Conservation (phyloP, 257 asterid species). For the Echites panduratus region DNA sequence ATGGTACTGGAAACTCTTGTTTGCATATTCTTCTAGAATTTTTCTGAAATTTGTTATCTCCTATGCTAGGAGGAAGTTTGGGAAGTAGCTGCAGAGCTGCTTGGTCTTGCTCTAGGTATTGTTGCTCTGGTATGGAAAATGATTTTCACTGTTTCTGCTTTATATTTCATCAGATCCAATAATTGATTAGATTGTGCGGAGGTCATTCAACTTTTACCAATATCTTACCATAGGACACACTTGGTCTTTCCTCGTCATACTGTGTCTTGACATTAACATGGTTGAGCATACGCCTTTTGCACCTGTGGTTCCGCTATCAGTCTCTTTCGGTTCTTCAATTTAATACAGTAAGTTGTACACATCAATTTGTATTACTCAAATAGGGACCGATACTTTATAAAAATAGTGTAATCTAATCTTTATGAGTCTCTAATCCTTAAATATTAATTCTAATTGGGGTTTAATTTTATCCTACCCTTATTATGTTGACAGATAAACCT, state of each 20-base stretch:
- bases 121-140: constrained; percentile 59
- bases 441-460: background rate
- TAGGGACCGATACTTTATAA: background rate
- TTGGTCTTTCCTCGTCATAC: constrained; percentile 63
- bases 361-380: constrained; percentile 10
- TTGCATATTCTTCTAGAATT: background rate
- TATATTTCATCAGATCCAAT: background rate
- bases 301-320: constrained; percentile 87
- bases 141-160: constrained; percentile 1
- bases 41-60: constrained; percentile 22
- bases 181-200: background rate
- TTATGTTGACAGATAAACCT: constrained; percentile 73
- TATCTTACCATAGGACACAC: constrained; percentile 63
- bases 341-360: constrained; percentile 51
- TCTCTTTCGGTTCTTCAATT: constrained; percentile 85
- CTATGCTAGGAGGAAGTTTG: constrained; percentile 89
- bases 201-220: constrained; percentile 17
- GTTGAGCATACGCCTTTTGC: constrained; percentile 71
- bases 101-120: constrained; percentile 89
- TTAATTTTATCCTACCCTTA: constrained; percentile 8
- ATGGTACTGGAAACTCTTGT: too few relatives aligned
- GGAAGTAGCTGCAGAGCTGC: constrained; percentile 95
- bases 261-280: constrained; percentile 57
- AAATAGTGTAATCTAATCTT: background rate
- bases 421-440: background rate